These are phyloP conservation scores for Sugiyamaella americana DNA, from an alignment of 805 yeast genomes.

Conservation along the genomic window DNA sequence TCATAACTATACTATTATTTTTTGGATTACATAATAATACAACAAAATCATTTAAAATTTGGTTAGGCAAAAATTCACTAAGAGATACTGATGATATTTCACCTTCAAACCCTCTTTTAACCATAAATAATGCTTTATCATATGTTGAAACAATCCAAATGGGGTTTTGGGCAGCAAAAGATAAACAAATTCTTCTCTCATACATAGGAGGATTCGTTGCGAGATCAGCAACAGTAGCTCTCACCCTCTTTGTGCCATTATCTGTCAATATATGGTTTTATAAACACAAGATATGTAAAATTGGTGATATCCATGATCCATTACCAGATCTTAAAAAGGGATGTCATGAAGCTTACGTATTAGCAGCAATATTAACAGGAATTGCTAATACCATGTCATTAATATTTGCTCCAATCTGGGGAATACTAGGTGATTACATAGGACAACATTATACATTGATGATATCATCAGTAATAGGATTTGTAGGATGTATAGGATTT, in stretches of 20 bases:
- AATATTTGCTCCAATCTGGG: slow-evolving; percentile 60
- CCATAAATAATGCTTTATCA: slow-evolving; percentile 13
- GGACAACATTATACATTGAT: slow-evolving; percentile 21
- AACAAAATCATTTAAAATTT: slow-evolving; percentile 23
- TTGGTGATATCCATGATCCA: slow-evolving; percentile 20
- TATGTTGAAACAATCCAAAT: slow-evolving; percentile 40
- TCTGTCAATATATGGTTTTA: slow-evolving; percentile 53
- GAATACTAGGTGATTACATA: slow-evolving; percentile 44
- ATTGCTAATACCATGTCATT: slow-evolving; percentile 54
- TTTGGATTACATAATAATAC: slow-evolving; percentile 43
- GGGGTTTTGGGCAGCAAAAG: slow-evolving; percentile 46
- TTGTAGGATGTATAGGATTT: slow-evolving; percentile 39
- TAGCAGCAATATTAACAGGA: slow-evolving; percentile 65
- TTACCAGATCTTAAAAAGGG: slow-evolving; percentile 31
- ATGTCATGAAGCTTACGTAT: slow-evolving; percentile 59
- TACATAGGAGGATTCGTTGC: slow-evolving; percentile 59
- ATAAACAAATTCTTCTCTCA: slow-evolving; percentile 47
- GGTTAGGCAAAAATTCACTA: not conserved
- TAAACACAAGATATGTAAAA: slow-evolving; percentile 44
- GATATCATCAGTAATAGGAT: slow-evolving; percentile 40
- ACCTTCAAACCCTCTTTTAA: not conserved
- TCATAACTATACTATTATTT: slow-evolving; percentile 37
- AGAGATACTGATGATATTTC: not conserved
- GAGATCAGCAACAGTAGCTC: slow-evolving; percentile 54
- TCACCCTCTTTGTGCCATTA: slow-evolving; percentile 57